A percentile compares a stretch with the other conserved stretches of the same genome.
These are phyloP conservation scores for Cucurbita pepo DNA, from an alignment of 306 rosid species.

Conservation along the genomic window DNA sequence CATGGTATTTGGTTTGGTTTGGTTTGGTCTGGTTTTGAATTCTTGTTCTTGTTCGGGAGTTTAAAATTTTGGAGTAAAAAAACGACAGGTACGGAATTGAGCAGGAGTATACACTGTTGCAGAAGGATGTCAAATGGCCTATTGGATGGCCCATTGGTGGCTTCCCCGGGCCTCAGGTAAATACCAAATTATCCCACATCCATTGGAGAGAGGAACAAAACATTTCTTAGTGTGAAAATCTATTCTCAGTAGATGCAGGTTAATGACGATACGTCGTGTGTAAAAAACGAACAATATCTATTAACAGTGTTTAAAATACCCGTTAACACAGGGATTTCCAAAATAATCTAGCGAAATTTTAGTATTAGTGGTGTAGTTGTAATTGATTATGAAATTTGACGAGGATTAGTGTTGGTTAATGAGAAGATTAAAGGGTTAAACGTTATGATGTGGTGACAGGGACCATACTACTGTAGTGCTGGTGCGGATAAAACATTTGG, in stretches of 20 bases:
- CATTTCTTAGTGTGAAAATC: too few relatives aligned
- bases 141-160: constrained; percentile 60
- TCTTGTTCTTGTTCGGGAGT: background rate
- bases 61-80: background rate
- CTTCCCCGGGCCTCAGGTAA: constrained; percentile 47
- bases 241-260: accelerated
- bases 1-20: constrained; percentile 19
- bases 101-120: constrained; percentile 52
- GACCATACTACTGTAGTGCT: constrained; percentile 50
- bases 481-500: constrained; percentile 60
- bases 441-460: constrained; percentile 10
- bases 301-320: too few relatives aligned
- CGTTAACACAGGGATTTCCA: too few relatives aligned
- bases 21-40: background rate
- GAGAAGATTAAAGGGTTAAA: background rate
- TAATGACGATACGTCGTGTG: too few relatives aligned
- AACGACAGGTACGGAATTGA: constrained; percentile 21
- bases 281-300: too few relatives aligned
- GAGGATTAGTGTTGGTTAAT: background rate
- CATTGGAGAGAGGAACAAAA: too few relatives aligned
- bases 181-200: too few relatives aligned
- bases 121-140: constrained; percentile 41
- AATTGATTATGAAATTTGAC: too few relatives aligned
- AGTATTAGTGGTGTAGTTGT: too few relatives aligned
- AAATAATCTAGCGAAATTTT: too few relatives aligned